These are phyloP conservation scores for Silene uniflora DNA, from an alignment of 148 eudicot species.

Conservation along the genomic window DNA sequence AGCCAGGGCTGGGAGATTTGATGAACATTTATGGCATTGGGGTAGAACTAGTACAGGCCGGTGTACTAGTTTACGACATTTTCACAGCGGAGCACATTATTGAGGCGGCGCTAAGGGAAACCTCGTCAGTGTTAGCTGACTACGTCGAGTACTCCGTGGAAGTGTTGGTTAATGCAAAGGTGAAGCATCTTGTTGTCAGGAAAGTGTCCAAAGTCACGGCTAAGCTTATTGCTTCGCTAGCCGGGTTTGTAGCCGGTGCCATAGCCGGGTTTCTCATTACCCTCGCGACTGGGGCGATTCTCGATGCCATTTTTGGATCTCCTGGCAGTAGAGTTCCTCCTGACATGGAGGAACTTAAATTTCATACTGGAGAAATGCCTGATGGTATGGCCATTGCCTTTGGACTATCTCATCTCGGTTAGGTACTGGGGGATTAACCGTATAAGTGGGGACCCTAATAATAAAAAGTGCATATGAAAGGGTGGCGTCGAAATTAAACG, in stretches of 20 bases:
- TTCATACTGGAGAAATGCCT: constrained; percentile 4
- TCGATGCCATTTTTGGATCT: background rate
- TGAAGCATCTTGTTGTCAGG: background rate
- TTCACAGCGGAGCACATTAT: constrained; percentile 8
- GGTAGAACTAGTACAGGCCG: background rate
- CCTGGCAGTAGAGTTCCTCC: background rate
- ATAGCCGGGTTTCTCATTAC: background rate
- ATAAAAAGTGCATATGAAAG: no score
- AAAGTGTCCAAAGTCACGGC: background rate
- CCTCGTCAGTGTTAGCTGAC: background rate
- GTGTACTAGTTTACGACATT: constrained; percentile 7
- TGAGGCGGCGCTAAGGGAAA: background rate
- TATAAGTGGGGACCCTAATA: no score
- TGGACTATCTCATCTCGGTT: background rate
- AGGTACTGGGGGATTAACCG: no score
- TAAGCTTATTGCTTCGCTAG: background rate
- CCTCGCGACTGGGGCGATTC: background rate
- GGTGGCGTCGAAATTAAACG: no score
- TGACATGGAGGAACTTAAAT: constrained; percentile 1
- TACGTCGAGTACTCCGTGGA: background rate
- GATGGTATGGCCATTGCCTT: constrained; percentile 12
- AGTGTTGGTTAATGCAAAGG: background rate
- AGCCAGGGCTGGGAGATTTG: background rate
- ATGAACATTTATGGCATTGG: background rate
- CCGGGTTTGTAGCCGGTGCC: constrained; percentile 9